Percentiles rank a stretch among this genome's conserved stretches.
phyloP scores from a whole-genome alignment of 2,329 filamentous ascomycete genomes.

The Aureobasidium sp. region DNA sequence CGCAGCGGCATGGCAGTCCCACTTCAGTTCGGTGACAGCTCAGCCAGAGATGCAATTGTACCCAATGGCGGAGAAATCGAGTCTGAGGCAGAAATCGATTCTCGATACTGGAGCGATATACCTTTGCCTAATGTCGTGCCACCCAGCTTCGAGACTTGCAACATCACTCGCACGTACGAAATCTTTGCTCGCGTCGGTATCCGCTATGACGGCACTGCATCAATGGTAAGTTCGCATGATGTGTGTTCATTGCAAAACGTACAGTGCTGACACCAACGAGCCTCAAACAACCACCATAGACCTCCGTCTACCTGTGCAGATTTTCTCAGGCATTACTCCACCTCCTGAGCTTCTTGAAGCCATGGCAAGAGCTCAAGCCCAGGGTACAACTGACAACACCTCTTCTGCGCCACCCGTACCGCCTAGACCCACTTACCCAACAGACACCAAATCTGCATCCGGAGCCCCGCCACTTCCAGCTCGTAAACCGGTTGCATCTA shows the following conservation, averaged over 20 bases:
- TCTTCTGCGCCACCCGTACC: constrained; percentile 22
- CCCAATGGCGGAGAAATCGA: neutral
- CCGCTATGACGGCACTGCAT: constrained; percentile 48
- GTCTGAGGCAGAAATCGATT: constrained; percentile 33
- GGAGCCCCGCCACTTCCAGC: constrained; percentile 10
- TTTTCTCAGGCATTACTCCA: constrained; percentile 83
- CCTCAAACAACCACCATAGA: constrained; percentile 68
- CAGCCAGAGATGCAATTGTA: neutral
- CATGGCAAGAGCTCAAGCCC: constrained; percentile 33
- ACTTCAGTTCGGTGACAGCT: neutral
- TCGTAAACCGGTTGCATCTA: neutral
- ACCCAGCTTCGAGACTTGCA: constrained; percentile 83
- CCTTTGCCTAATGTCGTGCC: constrained; percentile 78
- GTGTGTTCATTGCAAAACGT: neutral
- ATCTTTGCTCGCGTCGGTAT: constrained; percentile 76
- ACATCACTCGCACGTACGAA: constrained; percentile 74
- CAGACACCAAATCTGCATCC: neutral
- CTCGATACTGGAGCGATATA: constrained; percentile 66
- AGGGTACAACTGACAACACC: constrained; percentile 19
- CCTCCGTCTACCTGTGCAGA: constrained; percentile 67
- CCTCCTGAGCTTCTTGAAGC: constrained; percentile 68
- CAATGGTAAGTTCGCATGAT: neutral
- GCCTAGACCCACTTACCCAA: neutral
- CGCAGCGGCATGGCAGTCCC: constrained; percentile 28
- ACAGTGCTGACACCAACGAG: constrained; percentile 16